Conservation (phyloP, 2,329 filamentous ascomycete genomes). For the Diaporthe citriasiana region DNA sequence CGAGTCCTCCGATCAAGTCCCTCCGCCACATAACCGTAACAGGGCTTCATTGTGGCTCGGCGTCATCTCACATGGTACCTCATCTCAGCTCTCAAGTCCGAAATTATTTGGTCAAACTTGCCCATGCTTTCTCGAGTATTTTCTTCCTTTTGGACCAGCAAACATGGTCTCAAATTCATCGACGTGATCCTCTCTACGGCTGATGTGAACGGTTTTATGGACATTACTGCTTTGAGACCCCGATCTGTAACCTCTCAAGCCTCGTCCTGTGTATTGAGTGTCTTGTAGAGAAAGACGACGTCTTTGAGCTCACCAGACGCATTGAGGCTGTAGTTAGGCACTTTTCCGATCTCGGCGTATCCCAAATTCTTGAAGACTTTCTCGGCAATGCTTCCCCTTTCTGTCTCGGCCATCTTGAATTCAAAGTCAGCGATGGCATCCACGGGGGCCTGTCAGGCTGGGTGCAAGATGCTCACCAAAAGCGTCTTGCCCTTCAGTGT, state of each 20-base stretch:
- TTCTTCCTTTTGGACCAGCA: not conserved
- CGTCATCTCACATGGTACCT: not conserved
- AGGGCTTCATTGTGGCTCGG: not conserved
- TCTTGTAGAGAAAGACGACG: conserved; percentile 72
- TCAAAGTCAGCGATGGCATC: not conserved
- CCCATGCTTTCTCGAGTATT: not conserved
- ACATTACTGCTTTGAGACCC: not conserved
- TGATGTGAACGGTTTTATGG: not conserved
- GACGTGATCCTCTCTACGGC: not conserved
- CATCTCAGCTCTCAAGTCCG: not conserved
- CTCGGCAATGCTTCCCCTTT: conserved; percentile 66
- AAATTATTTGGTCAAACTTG: not conserved
- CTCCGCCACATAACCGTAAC: not conserved
- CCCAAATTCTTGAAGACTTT: conserved; percentile 68
- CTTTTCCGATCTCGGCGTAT: conserved; percentile 67
- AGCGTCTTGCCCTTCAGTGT: conserved; percentile 61
- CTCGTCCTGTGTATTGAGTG: conserved; percentile 52
- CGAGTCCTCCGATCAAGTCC: not conserved
- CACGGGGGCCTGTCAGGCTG: not conserved
- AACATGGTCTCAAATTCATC: not conserved
- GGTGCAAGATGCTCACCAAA: conserved; percentile 60
- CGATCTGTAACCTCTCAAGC: no score
- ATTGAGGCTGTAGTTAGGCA: conserved; percentile 67
- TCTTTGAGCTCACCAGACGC: conserved; percentile 64
- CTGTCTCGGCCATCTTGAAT: conserved; percentile 66